phyloP scores from a whole-genome alignment of 169 alveolate genomes.

The Cryptosporidium tyzzeri region DNA sequence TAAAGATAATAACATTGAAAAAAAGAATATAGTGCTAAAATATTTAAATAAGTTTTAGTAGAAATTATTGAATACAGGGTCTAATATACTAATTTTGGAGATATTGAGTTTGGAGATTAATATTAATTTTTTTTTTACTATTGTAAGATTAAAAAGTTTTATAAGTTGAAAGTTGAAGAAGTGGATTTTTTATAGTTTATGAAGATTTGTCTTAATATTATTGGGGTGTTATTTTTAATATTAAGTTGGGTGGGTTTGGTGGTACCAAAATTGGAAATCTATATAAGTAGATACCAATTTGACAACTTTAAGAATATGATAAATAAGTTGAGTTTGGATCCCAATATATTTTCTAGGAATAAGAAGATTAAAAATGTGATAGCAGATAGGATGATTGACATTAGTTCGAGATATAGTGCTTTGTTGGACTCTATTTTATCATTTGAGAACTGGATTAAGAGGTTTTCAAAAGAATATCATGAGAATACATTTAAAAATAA shows the following conservation, averaged over 20 bases:
- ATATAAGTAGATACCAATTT: slow-evolving; percentile 4
- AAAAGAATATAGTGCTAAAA: neutral
- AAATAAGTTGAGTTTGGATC: slow-evolving; percentile 4
- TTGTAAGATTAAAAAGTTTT: neutral
- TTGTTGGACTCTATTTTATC: slow-evolving; percentile 13
- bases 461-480: slow-evolving; percentile 13
- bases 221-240: neutral
- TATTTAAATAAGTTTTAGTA: too few relatives aligned
- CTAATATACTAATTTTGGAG: neutral
- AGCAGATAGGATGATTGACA: neutral
- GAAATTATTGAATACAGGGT: too few relatives aligned
- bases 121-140: too few relatives aligned
- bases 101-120: too few relatives aligned
- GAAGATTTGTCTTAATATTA: neutral
- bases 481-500: neutral
- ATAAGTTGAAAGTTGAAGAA: neutral
- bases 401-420: neutral
- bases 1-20: neutral
- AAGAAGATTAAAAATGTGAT: neutral
- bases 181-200: neutral
- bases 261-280: neutral
- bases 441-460: slow-evolving; percentile 10
- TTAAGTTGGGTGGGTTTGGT: slow-evolving; percentile 8
- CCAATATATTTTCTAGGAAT: slow-evolving; percentile 1
- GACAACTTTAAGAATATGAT: neutral